Base-by-base conservation (phyloP, 225 moss, liverwort and hornwort species). In the Straminergon stramineum region DNA sequence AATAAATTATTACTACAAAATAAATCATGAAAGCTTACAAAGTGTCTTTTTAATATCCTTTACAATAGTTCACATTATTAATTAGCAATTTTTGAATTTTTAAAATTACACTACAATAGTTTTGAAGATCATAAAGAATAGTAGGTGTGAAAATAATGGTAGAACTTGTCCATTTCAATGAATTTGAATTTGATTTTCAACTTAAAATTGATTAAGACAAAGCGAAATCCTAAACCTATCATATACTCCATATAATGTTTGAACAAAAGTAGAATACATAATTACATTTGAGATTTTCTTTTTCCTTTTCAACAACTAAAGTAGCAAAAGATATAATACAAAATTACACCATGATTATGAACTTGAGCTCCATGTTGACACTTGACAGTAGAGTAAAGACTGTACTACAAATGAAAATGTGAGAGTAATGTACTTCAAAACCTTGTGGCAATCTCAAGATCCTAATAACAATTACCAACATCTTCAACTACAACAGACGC, bases 291-390 rank as follows among this genome's bases (percentile, higher is more conserved):
- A 68, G 21, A 37, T 20, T 68, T 20, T 37, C 2, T 11, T 11
- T 20, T 69, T n/a, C 35, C 11, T 69, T 32, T 69, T n/a, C 19
- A n/a, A 23, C n/a, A n/a, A 69, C n/a, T n/a, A n/a, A 69, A n/a
- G 22, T n/a, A 4, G 12, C 12, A n/a, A 69, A n/a, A 69, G 69
- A 69, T n/a, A 20, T n/a, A n/a, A 22, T 22, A 11, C 6, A 22
- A 69, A n/a, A 69, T 17, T 19, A n/a, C 20, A 37, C 22, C 4
- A 69, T 13, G 5, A n/a, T 1, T 69, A 69, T 4, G 21, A 34
- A 69, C 6, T n/a, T n/a, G 11, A 6, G 6, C 11, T n/a, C n/a
- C 6, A n/a, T 13, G 4, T 5, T n/a, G n/a, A n/a, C n/a, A n/a
- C 45, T 8, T 21, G 11, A n/a, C 3, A 12, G 2, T n/a, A n/a